Percentiles rank a stretch among this genome's conserved stretches.
These are phyloP conservation scores for Cucumis variabilis DNA, from an alignment of 331 rosid genomes.

Conservation along the genomic window DNA sequence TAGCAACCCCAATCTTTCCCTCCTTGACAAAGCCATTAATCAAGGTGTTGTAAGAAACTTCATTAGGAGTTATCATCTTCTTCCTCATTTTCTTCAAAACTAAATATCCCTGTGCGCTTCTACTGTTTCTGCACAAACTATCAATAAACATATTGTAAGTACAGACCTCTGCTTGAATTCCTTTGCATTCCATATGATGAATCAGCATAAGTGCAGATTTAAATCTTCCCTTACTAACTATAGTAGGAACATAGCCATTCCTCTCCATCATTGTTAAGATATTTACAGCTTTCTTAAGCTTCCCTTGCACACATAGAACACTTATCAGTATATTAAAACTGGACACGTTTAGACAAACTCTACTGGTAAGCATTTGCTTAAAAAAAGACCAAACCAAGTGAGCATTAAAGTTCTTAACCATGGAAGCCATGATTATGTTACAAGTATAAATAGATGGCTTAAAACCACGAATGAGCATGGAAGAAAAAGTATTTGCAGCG, in stretches of 20 bases:
- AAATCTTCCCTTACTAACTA: slow-evolving; percentile 63
- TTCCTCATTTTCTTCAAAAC: slow-evolving; percentile 74
- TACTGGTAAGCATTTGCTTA: slow-evolving; percentile 63
- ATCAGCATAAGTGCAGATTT: slow-evolving; percentile 65
- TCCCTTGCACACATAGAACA: slow-evolving; percentile 67
- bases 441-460: slow-evolving; percentile 73
- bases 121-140: slow-evolving; percentile 65
- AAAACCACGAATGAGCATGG: slow-evolving; percentile 72
- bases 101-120: slow-evolving; percentile 75
- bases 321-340: slow-evolving; percentile 69
- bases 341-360: slow-evolving; percentile 61
- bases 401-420: slow-evolving; percentile 56
- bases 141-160: slow-evolving; percentile 76
- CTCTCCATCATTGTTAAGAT: slow-evolving; percentile 73
- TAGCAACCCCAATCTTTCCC: slow-evolving; percentile 72
- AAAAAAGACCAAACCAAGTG: slow-evolving; percentile 67
- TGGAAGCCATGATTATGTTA: slow-evolving; percentile 70
- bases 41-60: slow-evolving; percentile 70
- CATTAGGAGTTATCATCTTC: slow-evolving; percentile 66
- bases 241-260: slow-evolving; percentile 58
- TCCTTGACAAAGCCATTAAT: slow-evolving; percentile 82
- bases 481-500: slow-evolving; percentile 61
- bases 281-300: slow-evolving; percentile 59
- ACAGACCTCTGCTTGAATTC: slow-evolving; percentile 67
- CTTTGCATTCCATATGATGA: slow-evolving; percentile 70